Percentiles rank a stretch among this genome's conserved stretches.
Conservation (phyloP, 169 alveolate genomes). For the Plasmodium ovale region DNA sequence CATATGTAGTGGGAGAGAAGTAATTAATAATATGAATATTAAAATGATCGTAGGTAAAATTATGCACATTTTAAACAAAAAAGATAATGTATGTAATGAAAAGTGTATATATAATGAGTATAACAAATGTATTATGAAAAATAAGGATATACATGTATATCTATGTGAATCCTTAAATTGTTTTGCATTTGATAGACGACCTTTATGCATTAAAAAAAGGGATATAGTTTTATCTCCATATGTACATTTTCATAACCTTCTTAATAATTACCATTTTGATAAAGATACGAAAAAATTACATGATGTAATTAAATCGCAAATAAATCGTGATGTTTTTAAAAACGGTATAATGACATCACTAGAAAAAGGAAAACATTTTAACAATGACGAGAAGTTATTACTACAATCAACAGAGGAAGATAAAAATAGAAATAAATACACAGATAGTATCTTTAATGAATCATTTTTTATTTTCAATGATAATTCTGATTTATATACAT, state of each 20-base stretch:
- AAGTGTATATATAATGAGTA: slow-evolving; percentile 26
- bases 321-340: slow-evolving; percentile 45
- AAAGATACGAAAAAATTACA: not conserved
- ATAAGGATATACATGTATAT: slow-evolving; percentile 45
- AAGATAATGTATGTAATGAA: slow-evolving; percentile 56
- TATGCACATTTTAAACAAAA: slow-evolving; percentile 26
- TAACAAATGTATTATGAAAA: slow-evolving; percentile 24
- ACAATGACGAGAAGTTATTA: not conserved
- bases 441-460: slow-evolving; percentile 43
- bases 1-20: slow-evolving; percentile 54
- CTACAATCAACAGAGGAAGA: not conserved
- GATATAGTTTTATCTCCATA: slow-evolving; percentile 43
- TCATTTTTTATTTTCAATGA: slow-evolving; percentile 58
- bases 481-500: slow-evolving; percentile 67
- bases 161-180: slow-evolving; percentile 65
- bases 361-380: not conserved
- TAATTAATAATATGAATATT: slow-evolving; percentile 67
- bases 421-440: not conserved
- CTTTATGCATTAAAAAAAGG: slow-evolving; percentile 48
- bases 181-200: slow-evolving; percentile 58
- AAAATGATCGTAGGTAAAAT: slow-evolving; percentile 61
- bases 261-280: not conserved
- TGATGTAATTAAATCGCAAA: slow-evolving; percentile 1
- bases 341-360: not conserved
- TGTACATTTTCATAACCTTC: slow-evolving; percentile 56